Conservation (phyloP, 2,329 filamentous ascomycete species). For the Aspergillus chevalieri region DNA sequence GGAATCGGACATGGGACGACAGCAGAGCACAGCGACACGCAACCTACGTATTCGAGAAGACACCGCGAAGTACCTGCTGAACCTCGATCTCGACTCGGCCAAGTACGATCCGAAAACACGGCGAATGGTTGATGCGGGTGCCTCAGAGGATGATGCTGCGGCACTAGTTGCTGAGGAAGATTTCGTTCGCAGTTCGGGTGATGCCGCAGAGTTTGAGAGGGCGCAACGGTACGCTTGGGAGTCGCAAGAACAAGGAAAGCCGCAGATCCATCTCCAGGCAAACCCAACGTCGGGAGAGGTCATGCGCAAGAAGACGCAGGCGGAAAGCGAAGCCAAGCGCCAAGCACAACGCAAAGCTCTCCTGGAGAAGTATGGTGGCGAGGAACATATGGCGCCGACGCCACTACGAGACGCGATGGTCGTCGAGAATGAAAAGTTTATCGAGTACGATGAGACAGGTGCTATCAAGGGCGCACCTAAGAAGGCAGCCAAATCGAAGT, state of each 20-base stretch:
- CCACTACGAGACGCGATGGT: slow-evolving; percentile 62
- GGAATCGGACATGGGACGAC: slow-evolving; percentile 91
- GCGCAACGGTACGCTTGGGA: slow-evolving; percentile 94
- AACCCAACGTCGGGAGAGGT: slow-evolving; percentile 93
- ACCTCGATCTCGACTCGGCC: slow-evolving; percentile 90
- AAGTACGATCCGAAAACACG: slow-evolving; percentile 97
- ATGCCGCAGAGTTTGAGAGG: slow-evolving; percentile 85
- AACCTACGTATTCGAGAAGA: slow-evolving; percentile 92
- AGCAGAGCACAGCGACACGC: slow-evolving; percentile 83
- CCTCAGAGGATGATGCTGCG: slow-evolving; percentile 71
- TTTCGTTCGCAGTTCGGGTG: slow-evolving; percentile 80
- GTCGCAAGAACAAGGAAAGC: slow-evolving; percentile 73
- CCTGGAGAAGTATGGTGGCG: slow-evolving; percentile 74
- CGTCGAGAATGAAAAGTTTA: slow-evolving; percentile 74
- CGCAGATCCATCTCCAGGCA: slow-evolving; percentile 84
- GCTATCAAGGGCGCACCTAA: slow-evolving; percentile 81
- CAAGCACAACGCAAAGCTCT: slow-evolving; percentile 64
- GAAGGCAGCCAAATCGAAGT: slow-evolving; percentile 77
- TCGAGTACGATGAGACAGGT: slow-evolving; percentile 91
- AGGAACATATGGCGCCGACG: slow-evolving; percentile 55
- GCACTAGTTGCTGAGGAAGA: slow-evolving; percentile 86
- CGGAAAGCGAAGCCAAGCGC: slow-evolving; percentile 65
- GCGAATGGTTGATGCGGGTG: slow-evolving; percentile 79
- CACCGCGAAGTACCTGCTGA: slow-evolving; percentile 92
- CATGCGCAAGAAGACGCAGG: slow-evolving; percentile 69